Base-by-base conservation (phyloP, 192 early-diverging fungal genomes). In the Podochytrium sp. region DNA sequence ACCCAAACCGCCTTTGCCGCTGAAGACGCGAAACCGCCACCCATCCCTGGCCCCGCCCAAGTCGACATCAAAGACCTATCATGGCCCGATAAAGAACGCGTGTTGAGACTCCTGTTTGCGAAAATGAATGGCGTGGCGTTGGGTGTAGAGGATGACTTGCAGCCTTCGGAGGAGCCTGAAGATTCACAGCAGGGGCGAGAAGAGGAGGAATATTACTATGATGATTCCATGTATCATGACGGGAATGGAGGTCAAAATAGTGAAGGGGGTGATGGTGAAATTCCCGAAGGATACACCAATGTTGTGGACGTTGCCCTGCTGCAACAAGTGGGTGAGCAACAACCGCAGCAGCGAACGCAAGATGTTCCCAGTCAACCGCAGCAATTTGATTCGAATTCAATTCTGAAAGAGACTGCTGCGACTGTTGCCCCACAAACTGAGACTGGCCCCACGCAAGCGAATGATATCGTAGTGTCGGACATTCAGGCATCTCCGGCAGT, bases 21-120 rank as follows among this genome's bases (percentile, higher is more conserved):
- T 51, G 56, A 80, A 79, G 63, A 43, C 41, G 4, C 75, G 25
- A 27, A 6, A 57, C 25, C 30, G 43, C n/a, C 64, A 29, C 57
- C 27, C n/a, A 58, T 0, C 50, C 29, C 3, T 20, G 25, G 52
- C n/a, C 55, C 23, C 52, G 41, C 16, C 72, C 29, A 32, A 23
- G 76, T 85, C 3, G 87, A 89, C 41, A 78, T 89, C 30, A 41
- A 42, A 23, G 86, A 86, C 1, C 76, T 89, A 16, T 49, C 58
- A 14, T 88, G 86, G 88, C 56, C 38, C 1, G 88, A 89, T 66
- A 86, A 86, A 61, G 88, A 89, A 71, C 78, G 82, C 43, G 75
- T 89, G n/a, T 56, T 89, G 57, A 77, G 88, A 0, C 63, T 89
- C 12, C 76, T 89, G 35, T 89, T 89, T 83, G 86, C 86, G 4